phyloP scores from a whole-genome alignment of 768 basidiomycete species.

The Kwoniella mangroviensis region DNA sequence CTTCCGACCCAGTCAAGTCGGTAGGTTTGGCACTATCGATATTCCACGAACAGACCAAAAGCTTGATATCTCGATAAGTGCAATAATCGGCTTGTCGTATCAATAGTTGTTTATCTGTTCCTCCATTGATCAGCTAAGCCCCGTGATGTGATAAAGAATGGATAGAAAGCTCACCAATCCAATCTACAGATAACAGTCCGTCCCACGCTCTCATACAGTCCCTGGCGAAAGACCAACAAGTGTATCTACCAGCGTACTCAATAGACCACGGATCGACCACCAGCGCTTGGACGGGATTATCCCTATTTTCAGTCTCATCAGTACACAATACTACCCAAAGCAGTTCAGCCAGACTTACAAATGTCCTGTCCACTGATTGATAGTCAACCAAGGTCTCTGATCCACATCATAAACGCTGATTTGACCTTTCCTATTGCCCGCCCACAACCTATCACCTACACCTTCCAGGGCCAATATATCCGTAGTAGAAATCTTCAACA shows the following conservation, averaged over 20 bases:
- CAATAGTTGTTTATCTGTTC: constrained; percentile 72
- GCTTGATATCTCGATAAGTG: constrained; percentile 73
- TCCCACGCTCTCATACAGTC: constrained; percentile 83
- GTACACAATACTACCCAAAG: too few species aligned
- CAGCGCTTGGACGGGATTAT: constrained; percentile 68
- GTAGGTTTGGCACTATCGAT: constrained; percentile 85
- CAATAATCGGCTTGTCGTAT: constrained; percentile 78
- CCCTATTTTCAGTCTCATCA: constrained; percentile 30
- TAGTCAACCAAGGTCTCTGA: constrained; percentile 78
- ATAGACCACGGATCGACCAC: constrained; percentile 76
- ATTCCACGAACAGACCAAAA: constrained; percentile 90
- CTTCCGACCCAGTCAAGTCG: constrained; percentile 67
- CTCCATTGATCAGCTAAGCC: background rate
- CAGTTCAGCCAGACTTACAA: constrained; percentile 52
- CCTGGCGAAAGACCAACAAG: constrained; percentile 77
- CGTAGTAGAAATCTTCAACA: constrained; percentile 77
- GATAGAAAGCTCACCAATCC: constrained; percentile 71
- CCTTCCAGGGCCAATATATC: constrained; percentile 84
- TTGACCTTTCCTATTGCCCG: constrained; percentile 78
- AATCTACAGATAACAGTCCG: constrained; percentile 78
- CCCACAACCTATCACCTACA: constrained; percentile 83
- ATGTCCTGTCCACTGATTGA: constrained; percentile 87
- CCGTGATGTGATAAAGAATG: background rate
- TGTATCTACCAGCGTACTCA: constrained; percentile 63
- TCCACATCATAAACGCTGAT: constrained; percentile 76